phyloP scores from a whole-genome alignment of 306 rosid species.

The Gleditsia sinensis region DNA sequence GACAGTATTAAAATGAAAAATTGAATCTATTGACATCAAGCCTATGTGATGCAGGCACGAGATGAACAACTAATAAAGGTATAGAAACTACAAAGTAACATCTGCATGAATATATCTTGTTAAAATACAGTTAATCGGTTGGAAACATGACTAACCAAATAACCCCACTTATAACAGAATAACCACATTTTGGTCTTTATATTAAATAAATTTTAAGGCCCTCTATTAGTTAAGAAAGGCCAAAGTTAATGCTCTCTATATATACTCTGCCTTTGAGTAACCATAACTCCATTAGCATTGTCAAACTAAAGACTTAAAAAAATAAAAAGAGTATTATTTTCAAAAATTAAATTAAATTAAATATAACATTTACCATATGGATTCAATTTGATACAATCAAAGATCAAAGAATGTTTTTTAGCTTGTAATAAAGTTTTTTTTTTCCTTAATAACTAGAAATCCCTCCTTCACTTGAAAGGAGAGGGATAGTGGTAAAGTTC shows the following conservation, averaged over 20 bases:
- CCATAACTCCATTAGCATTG: background rate
- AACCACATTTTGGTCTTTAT: background rate
- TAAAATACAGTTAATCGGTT: background rate
- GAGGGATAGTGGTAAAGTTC: slow-evolving; percentile 10
- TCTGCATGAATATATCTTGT: background rate
- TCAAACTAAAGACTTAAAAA: slow-evolving; percentile 8
- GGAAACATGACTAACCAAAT: background rate
- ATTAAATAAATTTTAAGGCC: background rate
- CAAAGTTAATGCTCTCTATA: background rate
- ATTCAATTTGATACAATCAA: background rate
- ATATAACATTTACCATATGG: slow-evolving; percentile 11
- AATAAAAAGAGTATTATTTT: slow-evolving; percentile 8
- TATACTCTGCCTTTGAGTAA: background rate
- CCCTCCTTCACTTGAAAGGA: background rate
- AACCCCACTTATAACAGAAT: background rate
- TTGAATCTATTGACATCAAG: slow-evolving; percentile 1
- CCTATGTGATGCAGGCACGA: background rate
- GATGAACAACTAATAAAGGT: background rate
- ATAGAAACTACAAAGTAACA: background rate
- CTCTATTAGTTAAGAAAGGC: background rate
- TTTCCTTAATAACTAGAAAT: slow-evolving; percentile 11
- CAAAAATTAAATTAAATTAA: slow-evolving; percentile 4
- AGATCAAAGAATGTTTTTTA: slow-evolving; percentile 19
- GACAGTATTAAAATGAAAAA: background rate
- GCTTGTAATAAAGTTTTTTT: background rate